Evolutionary conservation across 352 stramenopile genomes (phyloP).

Genomic region (Bremia lactucae): DNA sequence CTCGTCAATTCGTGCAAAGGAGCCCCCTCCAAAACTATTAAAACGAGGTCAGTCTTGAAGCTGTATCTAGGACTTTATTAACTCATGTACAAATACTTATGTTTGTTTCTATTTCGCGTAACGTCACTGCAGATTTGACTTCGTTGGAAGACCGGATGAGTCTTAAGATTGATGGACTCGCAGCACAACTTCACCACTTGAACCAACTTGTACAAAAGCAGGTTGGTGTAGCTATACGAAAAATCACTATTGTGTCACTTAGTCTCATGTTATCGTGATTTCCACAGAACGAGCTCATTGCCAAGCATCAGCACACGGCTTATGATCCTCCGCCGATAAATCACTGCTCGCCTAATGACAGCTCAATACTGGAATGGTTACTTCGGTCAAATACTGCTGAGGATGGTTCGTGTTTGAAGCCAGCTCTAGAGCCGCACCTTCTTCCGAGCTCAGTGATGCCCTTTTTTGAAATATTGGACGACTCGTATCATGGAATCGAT

Average conservation of each 20-base stretch:
- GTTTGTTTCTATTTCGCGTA: not conserved
- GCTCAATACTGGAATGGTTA: conserved; percentile 46
- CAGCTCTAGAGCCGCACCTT: conserved; percentile 5
- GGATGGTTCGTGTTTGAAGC: conserved; percentile 21
- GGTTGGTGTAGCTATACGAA: conserved; percentile 1
- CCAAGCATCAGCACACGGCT: conserved; percentile 29
- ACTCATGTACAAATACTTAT: not conserved
- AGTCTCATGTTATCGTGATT: not conserved
- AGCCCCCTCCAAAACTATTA: conserved; percentile 45
- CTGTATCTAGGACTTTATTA: not conserved
- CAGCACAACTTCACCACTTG: conserved; percentile 43
- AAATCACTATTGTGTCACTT: not conserved
- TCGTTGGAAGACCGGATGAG: conserved; percentile 50
- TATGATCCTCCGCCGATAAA: conserved; percentile 6
- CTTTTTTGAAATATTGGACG: conserved; percentile 45
- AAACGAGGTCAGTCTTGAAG: conserved; percentile 33
- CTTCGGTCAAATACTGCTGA: conserved; percentile 43
- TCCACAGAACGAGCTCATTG: conserved; percentile 36
- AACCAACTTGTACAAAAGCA: conserved; percentile 57
- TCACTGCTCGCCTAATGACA: conserved; percentile 21
- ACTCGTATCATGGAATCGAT: conserved; percentile 24
- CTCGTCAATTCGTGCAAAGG: conserved; percentile 29
- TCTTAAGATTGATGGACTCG: conserved; percentile 39
- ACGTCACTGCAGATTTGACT: conserved; percentile 30
- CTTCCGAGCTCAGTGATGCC: conserved; percentile 20